phyloP scores from a whole-genome alignment of 2,329 filamentous ascomycete species.

The Diaporthe capsici region DNA sequence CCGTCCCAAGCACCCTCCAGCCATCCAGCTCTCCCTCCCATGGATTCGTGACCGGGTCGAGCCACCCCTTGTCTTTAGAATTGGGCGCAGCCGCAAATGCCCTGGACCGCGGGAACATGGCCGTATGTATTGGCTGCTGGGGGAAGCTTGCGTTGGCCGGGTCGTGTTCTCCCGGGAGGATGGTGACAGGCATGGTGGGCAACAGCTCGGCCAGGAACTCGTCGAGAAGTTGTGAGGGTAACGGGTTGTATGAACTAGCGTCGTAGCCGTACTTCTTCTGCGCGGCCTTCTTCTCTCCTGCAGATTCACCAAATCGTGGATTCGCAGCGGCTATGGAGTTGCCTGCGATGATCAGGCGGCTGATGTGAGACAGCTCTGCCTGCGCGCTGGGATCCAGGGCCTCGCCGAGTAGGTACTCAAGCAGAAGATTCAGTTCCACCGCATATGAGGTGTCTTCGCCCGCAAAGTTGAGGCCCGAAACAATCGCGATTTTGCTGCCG shows the following conservation, averaged over 20 bases:
- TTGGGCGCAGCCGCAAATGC: conserved; percentile 71
- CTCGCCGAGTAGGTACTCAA: conserved; percentile 92
- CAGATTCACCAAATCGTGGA: conserved; percentile 22
- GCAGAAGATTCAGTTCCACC: conserved; percentile 81
- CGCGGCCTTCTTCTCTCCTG: conserved; percentile 56
- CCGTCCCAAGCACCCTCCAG: conserved; percentile 87
- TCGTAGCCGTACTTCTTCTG: conserved; percentile 96
- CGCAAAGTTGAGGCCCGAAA: conserved; percentile 90
- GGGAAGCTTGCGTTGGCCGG: conserved; percentile 92
- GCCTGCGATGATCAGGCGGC: conserved; percentile 89
- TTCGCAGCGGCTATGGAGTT: conserved; percentile 78
- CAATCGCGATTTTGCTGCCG: conserved; percentile 79
- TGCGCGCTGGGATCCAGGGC: conserved; percentile 74
- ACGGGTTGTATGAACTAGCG: conserved; percentile 86
- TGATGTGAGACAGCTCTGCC: conserved; percentile 75
- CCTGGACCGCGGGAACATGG: conserved; percentile 86
- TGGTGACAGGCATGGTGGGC: conserved; percentile 87
- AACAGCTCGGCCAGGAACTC: conserved; percentile 85
- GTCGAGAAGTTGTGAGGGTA: conserved; percentile 88
- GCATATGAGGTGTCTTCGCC: conserved; percentile 80
- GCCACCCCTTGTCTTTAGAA: conserved; percentile 74
- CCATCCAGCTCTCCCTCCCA: conserved; percentile 93
- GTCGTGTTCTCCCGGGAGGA: conserved; percentile 87
- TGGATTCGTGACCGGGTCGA: conserved; percentile 92
- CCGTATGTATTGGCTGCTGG: conserved; percentile 92